Base-by-base conservation (phyloP, 441 rosid genomes). In the Euphorbia celastroides region DNA sequence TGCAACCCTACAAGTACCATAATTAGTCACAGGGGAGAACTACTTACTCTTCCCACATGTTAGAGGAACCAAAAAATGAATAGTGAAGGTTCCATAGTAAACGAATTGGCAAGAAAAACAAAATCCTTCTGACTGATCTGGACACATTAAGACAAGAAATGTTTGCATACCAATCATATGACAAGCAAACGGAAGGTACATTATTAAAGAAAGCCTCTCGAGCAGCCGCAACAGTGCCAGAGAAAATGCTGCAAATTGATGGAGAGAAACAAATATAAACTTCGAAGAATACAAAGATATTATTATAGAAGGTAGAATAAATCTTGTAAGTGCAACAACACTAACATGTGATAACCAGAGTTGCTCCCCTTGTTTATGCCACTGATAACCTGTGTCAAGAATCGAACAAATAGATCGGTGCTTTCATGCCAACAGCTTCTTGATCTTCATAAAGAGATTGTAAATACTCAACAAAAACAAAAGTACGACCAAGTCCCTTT, bases 151-250 rank as follows among this genome's bases (percentile, higher is more conserved):
- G 56, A 28, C 16, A 44, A 36, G 56, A 25, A 30, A 68, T 23
- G 25, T 22, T 23, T 74, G 67, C 82, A 26, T 83, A 88, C 94
- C 96, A 90, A 27, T 88, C 84, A 74, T 90, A 93, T 7, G 97
- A 88, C 23, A 93, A 46, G 57, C 96, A 84, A 42, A 81, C 70
- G 41, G 96, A 80, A 65, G 97, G 94, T 41, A 93, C 80, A 60
- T 75, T 91, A 68, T 87, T 71, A 20, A 93, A 71, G 83, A 89
- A 90, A 73, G 96, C 96, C 80, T 90, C 97, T 9, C 97, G 90
- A 79, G 98, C 96, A 27, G 95, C 97, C 52, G 93, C 97, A 48
- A 91, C 95, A n/a, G 98, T 93, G 66, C 98, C 98, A 59, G 98
- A 90, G 74, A 84, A 91, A 66, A 86, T 77, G 9, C 98, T 93